Evolutionary conservation across 2,329 filamentous ascomycete genomes (phyloP).

Genomic region (Phialocephala subalpina): DNA sequence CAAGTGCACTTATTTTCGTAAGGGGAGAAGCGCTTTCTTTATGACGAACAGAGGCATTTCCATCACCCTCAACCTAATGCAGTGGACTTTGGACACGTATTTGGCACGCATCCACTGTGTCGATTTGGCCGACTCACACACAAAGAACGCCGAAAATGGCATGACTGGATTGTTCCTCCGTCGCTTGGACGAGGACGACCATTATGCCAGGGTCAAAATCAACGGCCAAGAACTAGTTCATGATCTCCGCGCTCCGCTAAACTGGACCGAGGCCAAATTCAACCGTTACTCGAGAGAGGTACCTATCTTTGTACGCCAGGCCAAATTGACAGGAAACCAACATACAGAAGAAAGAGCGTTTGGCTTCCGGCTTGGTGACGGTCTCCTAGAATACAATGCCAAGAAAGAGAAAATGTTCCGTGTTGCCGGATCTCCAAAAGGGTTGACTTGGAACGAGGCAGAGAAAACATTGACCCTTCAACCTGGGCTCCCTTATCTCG

Average conservation of each 20-base stretch:
- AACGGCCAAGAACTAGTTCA: slow-evolving; percentile 1
- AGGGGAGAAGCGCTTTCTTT: background rate
- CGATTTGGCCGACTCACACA: background rate
- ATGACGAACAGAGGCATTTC: slow-evolving; percentile 2
- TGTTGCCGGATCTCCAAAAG: background rate
- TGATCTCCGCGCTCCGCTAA: background rate
- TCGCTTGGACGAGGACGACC: slow-evolving; percentile 1
- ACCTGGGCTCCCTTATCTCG: background rate
- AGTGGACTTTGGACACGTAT: background rate
- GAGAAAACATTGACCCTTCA: slow-evolving; percentile 5
- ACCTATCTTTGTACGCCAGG: background rate
- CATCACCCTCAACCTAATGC: background rate
- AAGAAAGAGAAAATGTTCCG: slow-evolving; percentile 1
- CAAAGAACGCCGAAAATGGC: background rate
- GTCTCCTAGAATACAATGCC: background rate
- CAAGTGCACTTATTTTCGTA: slow-evolving; percentile 4
- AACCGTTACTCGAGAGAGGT: background rate
- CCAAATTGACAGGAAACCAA: background rate
- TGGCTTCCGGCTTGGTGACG: background rate
- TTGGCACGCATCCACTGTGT: slow-evolving; percentile 5
- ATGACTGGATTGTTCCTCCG: background rate
- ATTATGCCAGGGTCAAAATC: background rate
- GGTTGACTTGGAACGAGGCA: background rate
- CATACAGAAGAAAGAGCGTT: slow-evolving; percentile 1
- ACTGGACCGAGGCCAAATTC: background rate